Evolutionary conservation across 78 protist species (phyloP).

Genomic region (Dictyostelium brefeldianum): DNA sequence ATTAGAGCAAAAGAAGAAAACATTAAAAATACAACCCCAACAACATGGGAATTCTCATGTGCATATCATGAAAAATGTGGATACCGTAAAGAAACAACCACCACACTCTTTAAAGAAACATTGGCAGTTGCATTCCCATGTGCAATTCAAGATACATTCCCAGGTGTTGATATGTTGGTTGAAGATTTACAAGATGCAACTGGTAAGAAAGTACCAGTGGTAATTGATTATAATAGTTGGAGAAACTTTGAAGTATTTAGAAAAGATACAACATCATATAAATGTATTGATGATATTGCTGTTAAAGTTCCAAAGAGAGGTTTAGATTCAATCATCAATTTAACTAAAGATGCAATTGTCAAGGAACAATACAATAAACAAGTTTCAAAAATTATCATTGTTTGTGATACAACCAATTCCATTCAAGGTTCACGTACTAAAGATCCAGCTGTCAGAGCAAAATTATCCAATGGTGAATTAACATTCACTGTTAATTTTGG

Average conservation of each 20-base stretch:
- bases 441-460: constrained; percentile 50
- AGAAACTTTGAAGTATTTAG: constrained; percentile 1
- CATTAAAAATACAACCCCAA: background rate
- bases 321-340: background rate
- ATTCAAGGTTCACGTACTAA: background rate
- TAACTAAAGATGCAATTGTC: constrained; percentile 33
- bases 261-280: constrained; percentile 16
- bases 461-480: constrained; percentile 20
- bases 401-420: constrained; percentile 14
- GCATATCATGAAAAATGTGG: constrained; percentile 34
- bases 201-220: constrained; percentile 47
- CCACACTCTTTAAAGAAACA: constrained; percentile 35
- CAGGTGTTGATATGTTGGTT: constrained; percentile 18
- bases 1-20: constrained; percentile 42
- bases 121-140: constrained; percentile 66
- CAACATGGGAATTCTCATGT: constrained; percentile 40
- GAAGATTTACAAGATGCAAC: constrained; percentile 14
- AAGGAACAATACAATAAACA: constrained; percentile 3
- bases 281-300: constrained; percentile 13
- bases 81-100: background rate
- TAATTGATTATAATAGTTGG: constrained; percentile 47
- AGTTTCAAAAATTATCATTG: constrained; percentile 34
- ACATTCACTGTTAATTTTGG: constrained; percentile 39
- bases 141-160: constrained; percentile 79
- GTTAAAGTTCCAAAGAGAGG: constrained; percentile 28